Conservation (phyloP, 768 basidiomycete species). For the Mycena venus region DNA sequence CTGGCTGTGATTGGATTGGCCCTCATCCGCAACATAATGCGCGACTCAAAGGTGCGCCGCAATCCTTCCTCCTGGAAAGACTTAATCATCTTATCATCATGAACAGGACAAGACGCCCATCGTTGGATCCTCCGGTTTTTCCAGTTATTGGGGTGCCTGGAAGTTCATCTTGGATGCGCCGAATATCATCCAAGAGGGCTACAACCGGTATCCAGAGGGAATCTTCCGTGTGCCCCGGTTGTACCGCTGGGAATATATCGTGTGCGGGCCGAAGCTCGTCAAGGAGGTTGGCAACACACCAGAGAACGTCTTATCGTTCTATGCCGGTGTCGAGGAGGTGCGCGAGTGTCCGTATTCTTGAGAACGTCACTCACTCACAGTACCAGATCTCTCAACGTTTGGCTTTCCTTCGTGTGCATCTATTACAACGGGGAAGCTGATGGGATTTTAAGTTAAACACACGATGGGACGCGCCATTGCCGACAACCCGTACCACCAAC, state of each 20-base stretch:
- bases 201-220: slow-evolving; percentile 19
- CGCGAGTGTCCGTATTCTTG: not conserved
- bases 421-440: not conserved
- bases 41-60: too few relatives aligned
- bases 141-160: slow-evolving; percentile 20
- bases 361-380: not conserved
- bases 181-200: slow-evolving; percentile 11
- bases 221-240: slow-evolving; percentile 19
- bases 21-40: not conserved
- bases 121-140: not conserved
- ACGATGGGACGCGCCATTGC: slow-evolving; percentile 11
- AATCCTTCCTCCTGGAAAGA: too few relatives aligned
- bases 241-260: slow-evolving; percentile 54
- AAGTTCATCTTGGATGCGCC: slow-evolving; percentile 8
- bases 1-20: not conserved
- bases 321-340: slow-evolving; percentile 50
- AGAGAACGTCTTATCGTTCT: slow-evolving; percentile 54
- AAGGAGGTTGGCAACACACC: slow-evolving; percentile 58
- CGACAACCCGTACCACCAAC: slow-evolving; percentile 19
- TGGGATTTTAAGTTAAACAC: not conserved
- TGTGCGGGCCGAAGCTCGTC: slow-evolving; percentile 46
- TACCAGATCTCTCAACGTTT: not conserved
- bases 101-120: too few relatives aligned
- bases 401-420: too few relatives aligned
- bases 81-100: too few relatives aligned